Base-by-base conservation (phyloP, 148 eudicot genomes). In the Oxyria digyna region DNA sequence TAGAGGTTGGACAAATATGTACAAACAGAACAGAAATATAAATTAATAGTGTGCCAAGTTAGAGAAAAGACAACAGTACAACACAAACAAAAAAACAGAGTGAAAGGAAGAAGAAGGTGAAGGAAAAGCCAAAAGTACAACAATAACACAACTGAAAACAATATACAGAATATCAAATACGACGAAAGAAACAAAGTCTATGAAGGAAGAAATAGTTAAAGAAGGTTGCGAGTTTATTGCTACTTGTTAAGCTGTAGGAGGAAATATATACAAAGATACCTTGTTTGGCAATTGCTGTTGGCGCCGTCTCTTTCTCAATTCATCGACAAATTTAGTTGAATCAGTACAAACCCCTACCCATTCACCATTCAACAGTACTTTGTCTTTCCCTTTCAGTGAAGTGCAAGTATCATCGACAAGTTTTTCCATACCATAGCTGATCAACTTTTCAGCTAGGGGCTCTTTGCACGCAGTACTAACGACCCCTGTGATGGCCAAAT, bases 321-420 rank as follows among this genome's bases (percentile, higher is more conserved):
- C 80, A 24, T 78, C 76, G 74, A 84, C 96, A 77, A 94, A 87
- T 0, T 84, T 73, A 23, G 71, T 49, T 45, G 97, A 81, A 80
- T 90, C 77, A 69, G 68, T 78, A 76, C 86, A 86, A n/a, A 81
- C 68, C 45, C 98, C 98, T 40, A 88, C 83, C 92, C 96, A 88
- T 55, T 90, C 88, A 33, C 98, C 98, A 74, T 94, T 85, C 52
- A 94, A 62, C 54, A 94, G 75, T 45, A 94, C 77, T 74, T 90
- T 90, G 67, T 80, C 66, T 71, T 83, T 85, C 41, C 83, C 87
- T 54, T 76, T 65, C 54, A 88, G 86, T 12, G 73, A 77, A 66
- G 81, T 80, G 63, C 74, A 65, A 40, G 87, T 74, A 72, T 90
- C 89, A 65, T 88, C 87, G 11, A 70, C 80, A 71, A 94, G 50